Percentiles rank a stretch among this genome's conserved stretches.
These are phyloP conservation scores for Suhomyces choctaworum DNA, from an alignment of 1,139 yeast species.

Conservation along the genomic window DNA sequence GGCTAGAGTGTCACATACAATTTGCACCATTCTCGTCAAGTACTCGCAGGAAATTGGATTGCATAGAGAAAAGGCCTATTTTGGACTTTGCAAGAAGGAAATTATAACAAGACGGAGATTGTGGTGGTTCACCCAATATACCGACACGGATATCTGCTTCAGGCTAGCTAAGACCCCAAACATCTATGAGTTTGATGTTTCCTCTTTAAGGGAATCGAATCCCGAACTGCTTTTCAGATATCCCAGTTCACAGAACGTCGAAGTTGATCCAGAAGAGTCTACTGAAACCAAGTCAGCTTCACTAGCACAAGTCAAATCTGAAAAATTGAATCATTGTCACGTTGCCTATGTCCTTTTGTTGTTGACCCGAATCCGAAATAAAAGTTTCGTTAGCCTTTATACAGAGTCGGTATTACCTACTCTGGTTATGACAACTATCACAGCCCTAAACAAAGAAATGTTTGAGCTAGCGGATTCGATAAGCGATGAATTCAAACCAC, in stretches of 20 bases:
- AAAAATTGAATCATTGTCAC: slow-evolving; percentile 3
- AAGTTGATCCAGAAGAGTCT: too few relatives aligned
- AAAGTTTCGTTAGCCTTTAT: slow-evolving; percentile 5
- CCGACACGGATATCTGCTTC: slow-evolving; percentile 56
- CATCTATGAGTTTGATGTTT: slow-evolving; percentile 48
- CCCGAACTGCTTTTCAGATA: slow-evolving; percentile 10
- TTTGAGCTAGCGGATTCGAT: slow-evolving; percentile 3
- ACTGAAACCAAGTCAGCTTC: too few relatives aligned
- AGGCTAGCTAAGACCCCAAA: slow-evolving; percentile 62
- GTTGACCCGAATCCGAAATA: slow-evolving; percentile 5
- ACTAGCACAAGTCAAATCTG: too few relatives aligned
- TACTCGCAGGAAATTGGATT: slow-evolving; percentile 66
- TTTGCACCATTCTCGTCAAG: slow-evolving; percentile 54
- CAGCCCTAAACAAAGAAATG: slow-evolving; percentile 3
- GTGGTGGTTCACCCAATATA: slow-evolving; percentile 58
- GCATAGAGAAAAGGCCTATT: slow-evolving; percentile 54
- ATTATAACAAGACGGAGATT: slow-evolving; percentile 38
- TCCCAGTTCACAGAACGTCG: too few relatives aligned
- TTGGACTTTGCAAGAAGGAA: slow-evolving; percentile 39
- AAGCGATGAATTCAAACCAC: slow-evolving; percentile 3
- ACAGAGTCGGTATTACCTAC: slow-evolving; percentile 1
- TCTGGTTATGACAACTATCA: background rate
- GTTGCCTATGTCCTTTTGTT: slow-evolving; percentile 13
- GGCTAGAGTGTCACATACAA: slow-evolving; percentile 44
- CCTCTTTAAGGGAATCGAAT: slow-evolving; percentile 17